phyloP scores from a whole-genome alignment of 2,329 filamentous ascomycete genomes.

The Penicillium verrucosum region DNA sequence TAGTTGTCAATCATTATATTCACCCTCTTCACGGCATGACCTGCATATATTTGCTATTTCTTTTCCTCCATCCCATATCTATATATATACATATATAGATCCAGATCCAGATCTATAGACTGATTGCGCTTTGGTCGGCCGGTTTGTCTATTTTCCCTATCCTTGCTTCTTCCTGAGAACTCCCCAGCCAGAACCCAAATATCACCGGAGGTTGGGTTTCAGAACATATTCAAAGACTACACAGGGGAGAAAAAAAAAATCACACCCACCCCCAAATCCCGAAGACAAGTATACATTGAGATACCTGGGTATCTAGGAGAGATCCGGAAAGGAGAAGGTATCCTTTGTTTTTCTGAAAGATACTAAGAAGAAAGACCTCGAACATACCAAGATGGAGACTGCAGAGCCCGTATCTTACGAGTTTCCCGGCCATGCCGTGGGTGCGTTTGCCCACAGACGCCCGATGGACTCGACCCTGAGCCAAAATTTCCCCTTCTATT shows the following conservation, averaged over 20 bases:
- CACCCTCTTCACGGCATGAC: slow-evolving; percentile 9
- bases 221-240: background rate
- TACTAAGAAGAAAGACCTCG: background rate
- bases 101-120: slow-evolving; percentile 8
- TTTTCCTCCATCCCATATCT: background rate
- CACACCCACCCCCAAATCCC: background rate
- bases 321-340: background rate
- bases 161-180: slow-evolving; percentile 10
- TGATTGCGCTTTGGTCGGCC: slow-evolving; percentile 9
- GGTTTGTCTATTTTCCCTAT: slow-evolving; percentile 11
- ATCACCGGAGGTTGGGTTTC: background rate
- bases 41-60: slow-evolving; percentile 16
- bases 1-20: slow-evolving; percentile 17
- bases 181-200: slow-evolving; percentile 10
- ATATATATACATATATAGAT: slow-evolving; percentile 5
- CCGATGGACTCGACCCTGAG: slow-evolving; percentile 36
- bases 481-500: slow-evolving; percentile 38
- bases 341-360: background rate
- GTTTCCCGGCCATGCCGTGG: slow-evolving; percentile 38
- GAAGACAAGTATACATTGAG: slow-evolving; percentile 2
- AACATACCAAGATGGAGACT: slow-evolving; percentile 35
- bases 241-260: background rate
- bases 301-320: slow-evolving; percentile 3
- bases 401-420: slow-evolving; percentile 42
- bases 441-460: slow-evolving; percentile 36